phyloP scores from a whole-genome alignment of 345 rosid genomes.

The Sisymbrium altissimum region DNA sequence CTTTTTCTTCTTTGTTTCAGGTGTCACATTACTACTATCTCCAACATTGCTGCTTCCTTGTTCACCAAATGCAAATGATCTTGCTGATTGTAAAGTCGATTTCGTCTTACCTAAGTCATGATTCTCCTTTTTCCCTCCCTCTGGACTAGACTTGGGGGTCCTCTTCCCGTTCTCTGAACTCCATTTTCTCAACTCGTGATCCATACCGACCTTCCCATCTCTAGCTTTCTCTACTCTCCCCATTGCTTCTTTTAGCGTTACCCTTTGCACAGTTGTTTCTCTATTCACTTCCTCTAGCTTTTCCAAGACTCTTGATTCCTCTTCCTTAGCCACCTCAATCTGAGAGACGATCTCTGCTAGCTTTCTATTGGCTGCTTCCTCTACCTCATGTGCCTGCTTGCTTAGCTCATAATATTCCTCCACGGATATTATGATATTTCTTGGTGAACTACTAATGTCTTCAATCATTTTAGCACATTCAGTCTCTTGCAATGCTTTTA shows the following conservation, averaged over 20 bases:
- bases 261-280: constrained; percentile 55
- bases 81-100: constrained; percentile 20
- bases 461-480: constrained; percentile 40
- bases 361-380: constrained; percentile 71
- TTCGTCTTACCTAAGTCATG: constrained; percentile 34
- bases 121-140: constrained; percentile 29
- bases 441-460: constrained; percentile 29
- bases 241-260: constrained; percentile 60
- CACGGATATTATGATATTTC: constrained; percentile 60
- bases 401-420: constrained; percentile 89
- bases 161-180: constrained; percentile 71
- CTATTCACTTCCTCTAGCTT: constrained; percentile 63
- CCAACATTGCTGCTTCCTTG: constrained; percentile 36
- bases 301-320: constrained; percentile 54
- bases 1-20: constrained; percentile 45
- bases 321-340: constrained; percentile 76
- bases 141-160: constrained; percentile 37
- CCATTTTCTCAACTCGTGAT: constrained; percentile 87
- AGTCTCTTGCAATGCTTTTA: constrained; percentile 84
- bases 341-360: constrained; percentile 69
- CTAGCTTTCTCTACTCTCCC: constrained; percentile 79
- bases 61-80: constrained; percentile 23
- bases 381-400: constrained; percentile 75
- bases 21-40: constrained; percentile 25
- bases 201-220: constrained; percentile 75